Base-by-base conservation (phyloP, 2,329 filamentous ascomycete species). In the Colletotrichum somersetense region DNA sequence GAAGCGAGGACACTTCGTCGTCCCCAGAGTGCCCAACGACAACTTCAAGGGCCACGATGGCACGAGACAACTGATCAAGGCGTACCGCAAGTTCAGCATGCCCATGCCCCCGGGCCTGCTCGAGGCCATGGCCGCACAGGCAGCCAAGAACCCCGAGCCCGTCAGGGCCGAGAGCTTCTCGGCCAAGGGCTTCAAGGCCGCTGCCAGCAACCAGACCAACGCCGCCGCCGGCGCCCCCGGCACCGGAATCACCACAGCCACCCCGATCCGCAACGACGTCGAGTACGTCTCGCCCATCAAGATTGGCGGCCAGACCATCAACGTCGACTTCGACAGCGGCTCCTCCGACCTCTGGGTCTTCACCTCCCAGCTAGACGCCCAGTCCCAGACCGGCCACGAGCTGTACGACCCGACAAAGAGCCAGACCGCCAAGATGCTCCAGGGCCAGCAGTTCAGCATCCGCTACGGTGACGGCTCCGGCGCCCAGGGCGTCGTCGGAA, bases 281-380 rank as follows among this genome's bases (percentile, higher is more conserved):
- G 89, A 93, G 71, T 95, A 93, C 77, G 86, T 95, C 16, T 88
- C 90, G 0, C 91, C 91, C 0, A 89, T 94, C 64, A 86, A 79
- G n/a, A 88, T 94, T 74, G 92, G 92, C 72, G 91, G 90, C 6
- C 92, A 94, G 81, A 87, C 85, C 5, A 77, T 94, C 69, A 89
- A 90, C 77, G 82, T 94, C 78, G 89, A 93, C 79, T 93, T 94
- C 78, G 92, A 94, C 80, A 92, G 91, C n/a, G 92, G 92, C 68
- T 93, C 91, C 2, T 88, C 92, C 16, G 92, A 94, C 80, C 85
- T 93, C 83, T 94, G 91, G 92, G 88, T 92, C 30, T 92, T 94
- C 83, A 92, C 88, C 82, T 89, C 88, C 20, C 79, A 86, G 66
- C 86, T 93, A 48, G 78, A 86, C 1, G 66, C 81, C 1, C 70